Evolutionary conservation across 495 filamentous ascomycete genomes (phyloP).

Genomic region (Penicillium desertorum): DNA sequence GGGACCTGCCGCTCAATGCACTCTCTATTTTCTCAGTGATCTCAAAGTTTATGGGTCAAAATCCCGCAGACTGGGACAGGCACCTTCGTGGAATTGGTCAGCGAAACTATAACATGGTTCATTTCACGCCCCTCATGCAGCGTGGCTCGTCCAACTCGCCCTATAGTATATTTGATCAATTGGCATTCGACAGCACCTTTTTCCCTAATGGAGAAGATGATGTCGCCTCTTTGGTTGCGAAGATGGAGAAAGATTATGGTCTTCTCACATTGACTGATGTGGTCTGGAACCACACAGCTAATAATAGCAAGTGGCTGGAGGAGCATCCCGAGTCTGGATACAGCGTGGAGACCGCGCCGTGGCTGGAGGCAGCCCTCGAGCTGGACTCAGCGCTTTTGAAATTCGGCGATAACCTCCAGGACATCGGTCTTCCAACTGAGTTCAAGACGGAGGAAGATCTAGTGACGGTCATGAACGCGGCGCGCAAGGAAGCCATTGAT

Average conservation of each 20-base stretch:
- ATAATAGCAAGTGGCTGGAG: conserved; percentile 92
- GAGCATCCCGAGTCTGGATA: conserved; percentile 96
- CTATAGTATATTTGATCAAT: conserved; percentile 93
- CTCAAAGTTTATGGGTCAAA: conserved; percentile 96
- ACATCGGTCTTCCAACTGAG: conserved; percentile 69
- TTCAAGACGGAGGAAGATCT: conserved; percentile 72
- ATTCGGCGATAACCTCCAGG: conserved; percentile 66
- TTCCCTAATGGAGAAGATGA: conserved; percentile 90
- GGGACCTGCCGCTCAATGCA: conserved; percentile 73
- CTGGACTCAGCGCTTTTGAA: conserved; percentile 82
- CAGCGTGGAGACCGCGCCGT: conserved; percentile 89
- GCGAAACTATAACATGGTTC: conserved; percentile 96
- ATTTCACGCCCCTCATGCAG: conserved; percentile 92
- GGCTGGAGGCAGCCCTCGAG: conserved; percentile 83
- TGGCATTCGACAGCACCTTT: conserved; percentile 74
- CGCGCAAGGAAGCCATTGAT: conserved; percentile 76
- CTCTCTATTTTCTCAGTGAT: conserved; percentile 92
- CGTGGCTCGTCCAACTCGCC: conserved; percentile 91
- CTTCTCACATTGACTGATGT: conserved; percentile 92
- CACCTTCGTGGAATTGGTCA: conserved; percentile 84
- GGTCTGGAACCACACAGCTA: conserved; percentile 96
- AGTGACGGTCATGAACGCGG: conserved; percentile 76
- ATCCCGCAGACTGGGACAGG: conserved; percentile 82
- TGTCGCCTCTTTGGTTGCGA: conserved; percentile 69
- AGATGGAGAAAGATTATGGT: conserved; percentile 81